Evolutionary conservation across 345 rosid species (phyloP).

Genomic region (Lepidium africanum): DNA sequence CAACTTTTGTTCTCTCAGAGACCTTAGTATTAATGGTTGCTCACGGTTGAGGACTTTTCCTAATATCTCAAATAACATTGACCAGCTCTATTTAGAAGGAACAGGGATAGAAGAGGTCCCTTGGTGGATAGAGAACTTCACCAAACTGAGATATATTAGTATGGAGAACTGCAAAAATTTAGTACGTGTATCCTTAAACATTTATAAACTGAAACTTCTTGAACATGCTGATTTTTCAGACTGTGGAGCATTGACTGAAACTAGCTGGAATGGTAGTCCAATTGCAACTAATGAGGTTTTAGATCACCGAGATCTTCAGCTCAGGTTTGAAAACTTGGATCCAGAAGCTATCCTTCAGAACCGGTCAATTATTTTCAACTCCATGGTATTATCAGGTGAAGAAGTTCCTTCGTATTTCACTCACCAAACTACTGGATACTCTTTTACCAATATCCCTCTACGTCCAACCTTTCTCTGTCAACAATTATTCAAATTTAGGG

Average conservation of each 20-base stretch:
- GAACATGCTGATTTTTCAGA: neutral
- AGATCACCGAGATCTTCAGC: no score
- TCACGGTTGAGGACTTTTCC: slow-evolving; percentile 4
- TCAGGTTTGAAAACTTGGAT: neutral
- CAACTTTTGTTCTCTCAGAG: neutral
- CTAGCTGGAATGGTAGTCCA: neutral
- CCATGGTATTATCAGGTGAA: neutral
- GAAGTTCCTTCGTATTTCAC: neutral
- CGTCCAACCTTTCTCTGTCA: neutral
- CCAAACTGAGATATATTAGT: rapidly evolving
- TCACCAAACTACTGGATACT: neutral
- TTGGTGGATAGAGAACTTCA: neutral
- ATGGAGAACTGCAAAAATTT: neutral
- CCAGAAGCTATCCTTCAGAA: neutral
- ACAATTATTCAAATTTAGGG: neutral
- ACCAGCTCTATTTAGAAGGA: neutral
- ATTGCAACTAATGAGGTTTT: neutral
- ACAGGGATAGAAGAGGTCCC: neutral
- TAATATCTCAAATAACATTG: neutral
- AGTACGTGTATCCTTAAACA: neutral
- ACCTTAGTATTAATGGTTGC: neutral
- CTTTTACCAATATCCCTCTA: neutral
- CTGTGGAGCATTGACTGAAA: neutral
- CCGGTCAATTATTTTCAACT: neutral
- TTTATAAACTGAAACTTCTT: neutral